Percentiles rank a stretch among this genome's conserved stretches.
These are phyloP conservation scores for Abrus pulchellus DNA, from an alignment of 306 rosid species.

Conservation along the genomic window DNA sequence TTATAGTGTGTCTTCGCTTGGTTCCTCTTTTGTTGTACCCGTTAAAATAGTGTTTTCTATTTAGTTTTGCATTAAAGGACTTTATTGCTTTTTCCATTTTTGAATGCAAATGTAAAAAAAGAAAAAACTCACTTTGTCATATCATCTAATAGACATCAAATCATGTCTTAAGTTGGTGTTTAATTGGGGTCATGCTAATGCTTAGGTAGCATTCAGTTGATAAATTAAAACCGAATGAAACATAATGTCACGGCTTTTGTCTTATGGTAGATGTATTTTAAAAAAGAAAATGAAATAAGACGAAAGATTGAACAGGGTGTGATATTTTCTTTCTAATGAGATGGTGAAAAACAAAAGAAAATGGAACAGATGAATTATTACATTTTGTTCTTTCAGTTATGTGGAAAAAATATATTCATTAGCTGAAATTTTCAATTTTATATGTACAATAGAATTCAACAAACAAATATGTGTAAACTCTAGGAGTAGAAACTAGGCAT, in stretches of 20 bases:
- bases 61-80: conserved; percentile 48
- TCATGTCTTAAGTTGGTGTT: not conserved
- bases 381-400: too few relatives aligned
- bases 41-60: conserved; percentile 44
- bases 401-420: not conserved
- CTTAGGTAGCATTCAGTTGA: not conserved
- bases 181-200: conserved; percentile 1
- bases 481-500: conserved; percentile 23
- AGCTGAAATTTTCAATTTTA: conserved; percentile 1
- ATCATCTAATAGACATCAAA: conserved; percentile 10
- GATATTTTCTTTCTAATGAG: too few relatives aligned
- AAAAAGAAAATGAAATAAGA: too few relatives aligned
- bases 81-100: conserved; percentile 21
- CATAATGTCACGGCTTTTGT: not conserved
- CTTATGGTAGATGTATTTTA: not conserved
- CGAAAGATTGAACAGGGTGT: too few relatives aligned
- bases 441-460: not conserved
- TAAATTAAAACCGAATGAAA: not conserved
- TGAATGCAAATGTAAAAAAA: conserved; percentile 25
- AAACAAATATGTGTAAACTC: not conserved
- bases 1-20: conserved; percentile 21
- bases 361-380: too few relatives aligned
- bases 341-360: too few relatives aligned
- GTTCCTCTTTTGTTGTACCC: conserved; percentile 25
- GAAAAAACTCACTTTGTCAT: not conserved